Conservation (phyloP, 2,329 filamentous ascomycete genomes). For the Alternaria viburni region DNA sequence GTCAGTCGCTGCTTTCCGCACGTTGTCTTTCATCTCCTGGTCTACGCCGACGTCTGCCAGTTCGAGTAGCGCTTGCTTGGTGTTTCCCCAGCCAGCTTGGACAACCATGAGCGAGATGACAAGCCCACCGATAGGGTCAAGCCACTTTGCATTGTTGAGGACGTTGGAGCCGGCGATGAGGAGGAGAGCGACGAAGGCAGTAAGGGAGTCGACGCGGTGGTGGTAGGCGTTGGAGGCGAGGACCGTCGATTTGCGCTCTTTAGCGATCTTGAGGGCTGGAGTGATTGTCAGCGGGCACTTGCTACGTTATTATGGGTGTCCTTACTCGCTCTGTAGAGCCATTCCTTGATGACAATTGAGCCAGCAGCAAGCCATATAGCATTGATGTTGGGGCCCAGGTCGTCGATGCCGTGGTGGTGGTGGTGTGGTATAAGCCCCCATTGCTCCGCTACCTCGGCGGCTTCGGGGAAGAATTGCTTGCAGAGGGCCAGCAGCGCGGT, state of each 20-base stretch:
- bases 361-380: slow-evolving; percentile 93
- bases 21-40: slow-evolving; percentile 75
- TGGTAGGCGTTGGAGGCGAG: slow-evolving; percentile 95
- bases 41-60: slow-evolving; percentile 91
- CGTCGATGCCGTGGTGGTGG: slow-evolving; percentile 66
- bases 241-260: slow-evolving; percentile 92
- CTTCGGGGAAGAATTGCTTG: slow-evolving; percentile 57
- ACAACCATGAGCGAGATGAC: slow-evolving; percentile 94
- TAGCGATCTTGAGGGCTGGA: slow-evolving; percentile 90
- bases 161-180: slow-evolving; percentile 91
- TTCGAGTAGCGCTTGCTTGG: slow-evolving; percentile 79
- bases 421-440: slow-evolving; percentile 60
- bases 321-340: slow-evolving; percentile 92
- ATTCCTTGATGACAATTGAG: slow-evolving; percentile 92
- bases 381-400: slow-evolving; percentile 80
- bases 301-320: not conserved
- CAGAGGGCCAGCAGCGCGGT: slow-evolving; percentile 65
- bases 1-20: slow-evolving; percentile 66
- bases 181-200: slow-evolving; percentile 87
- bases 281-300: slow-evolving; percentile 28
- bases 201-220: slow-evolving; percentile 94
- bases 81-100: slow-evolving; percentile 87
- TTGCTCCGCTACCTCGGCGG: slow-evolving; percentile 51
- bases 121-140: slow-evolving; percentile 91
- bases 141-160: slow-evolving; percentile 83